Evolutionary conservation across 495 filamentous ascomycete genomes (phyloP), one percentile per base, ranked within the genome.

Genomic region (Lepraria neglecta): DNA sequence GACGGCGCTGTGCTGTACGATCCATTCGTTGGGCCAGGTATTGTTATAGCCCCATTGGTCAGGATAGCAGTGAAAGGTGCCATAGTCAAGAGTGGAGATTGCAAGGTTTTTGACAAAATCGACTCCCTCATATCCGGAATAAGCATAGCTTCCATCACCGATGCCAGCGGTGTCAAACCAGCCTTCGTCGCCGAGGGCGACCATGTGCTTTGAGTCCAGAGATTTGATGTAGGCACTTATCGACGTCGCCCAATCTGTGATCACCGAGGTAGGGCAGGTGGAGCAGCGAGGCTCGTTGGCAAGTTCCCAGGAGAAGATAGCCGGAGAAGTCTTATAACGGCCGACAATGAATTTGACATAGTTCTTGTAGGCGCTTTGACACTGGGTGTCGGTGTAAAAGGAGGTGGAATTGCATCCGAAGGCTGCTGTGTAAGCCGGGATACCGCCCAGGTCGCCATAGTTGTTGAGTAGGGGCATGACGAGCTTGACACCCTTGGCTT

Each of bases 291-390:
- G 82, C 74, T 89, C 87, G 68, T 90, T 90, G 21, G 76, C 80
- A 7, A 89, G 73, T 66, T 89, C 85, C 87, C 87, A 90, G 0
- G 84, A 80, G 67, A 90, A 85, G 60, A 89, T 77, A 2, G 86
- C 82, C 0, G 76, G 58, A 3, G 78, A 82, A 43, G 68, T 73
- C 24, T 67, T 73, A 70, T 88, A 89, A 11, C 85, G 80, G 38
- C 70, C 72, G 1, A 91, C 76, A 12, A 90, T 78, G 12, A 83
- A 75, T 44, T 79, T 70, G 70, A 89, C 78, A 73, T 88, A 90
- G 11, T 70, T 75, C 33, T 79, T 76, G 73, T 87, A 91, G 31
- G 80, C 77, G 4, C 72, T 68, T 68, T 90, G 85, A 17, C 79
- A 79, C 28, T 66, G 62, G 3, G 69, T 60, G 62, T 82, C 75